Evolutionary conservation across 164 flowering plant species (phyloP).

Genomic region (Magnolia changhungtana): DNA sequence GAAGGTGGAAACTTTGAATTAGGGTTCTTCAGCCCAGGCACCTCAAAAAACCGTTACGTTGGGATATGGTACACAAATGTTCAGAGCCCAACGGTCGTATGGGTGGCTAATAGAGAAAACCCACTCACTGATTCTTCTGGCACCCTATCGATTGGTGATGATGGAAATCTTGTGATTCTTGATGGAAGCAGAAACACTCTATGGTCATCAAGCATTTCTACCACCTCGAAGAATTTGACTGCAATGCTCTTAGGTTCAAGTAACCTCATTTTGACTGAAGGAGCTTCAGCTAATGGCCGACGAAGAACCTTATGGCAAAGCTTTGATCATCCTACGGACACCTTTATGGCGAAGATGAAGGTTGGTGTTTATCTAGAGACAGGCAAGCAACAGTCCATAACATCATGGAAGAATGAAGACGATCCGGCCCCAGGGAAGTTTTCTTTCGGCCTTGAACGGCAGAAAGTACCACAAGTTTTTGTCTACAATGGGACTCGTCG

Average conservation of each 20-base stretch:
- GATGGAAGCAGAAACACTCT: not conserved
- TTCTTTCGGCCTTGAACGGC: slow-evolving; percentile 19
- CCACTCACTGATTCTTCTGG: not conserved
- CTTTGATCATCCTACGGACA: slow-evolving; percentile 35
- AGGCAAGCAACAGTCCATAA: slow-evolving; percentile 16
- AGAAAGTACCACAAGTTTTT: slow-evolving; percentile 11
- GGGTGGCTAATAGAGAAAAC: slow-evolving; percentile 4
- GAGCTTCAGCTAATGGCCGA: no score
- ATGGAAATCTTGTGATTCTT: not conserved
- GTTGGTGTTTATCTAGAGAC: slow-evolving; percentile 21
- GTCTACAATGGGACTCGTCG: slow-evolving; percentile 4
- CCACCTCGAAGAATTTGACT: not conserved
- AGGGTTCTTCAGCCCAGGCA: not conserved
- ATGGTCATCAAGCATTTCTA: not conserved
- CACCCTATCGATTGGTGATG: not conserved
- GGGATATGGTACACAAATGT: not conserved
- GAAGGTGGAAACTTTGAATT: not conserved
- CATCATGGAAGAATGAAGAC: slow-evolving; percentile 18
- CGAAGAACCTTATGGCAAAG: slow-evolving; percentile 26
- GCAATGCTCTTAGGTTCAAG: not conserved
- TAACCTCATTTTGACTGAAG: not conserved
- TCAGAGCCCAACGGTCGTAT: not conserved
- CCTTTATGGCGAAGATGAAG: slow-evolving; percentile 34
- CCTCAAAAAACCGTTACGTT: not conserved
- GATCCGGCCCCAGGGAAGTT: slow-evolving; percentile 26